phyloP scores from a whole-genome alignment of 768 basidiomycete species.

The Symmetrospora coprosmae region DNA sequence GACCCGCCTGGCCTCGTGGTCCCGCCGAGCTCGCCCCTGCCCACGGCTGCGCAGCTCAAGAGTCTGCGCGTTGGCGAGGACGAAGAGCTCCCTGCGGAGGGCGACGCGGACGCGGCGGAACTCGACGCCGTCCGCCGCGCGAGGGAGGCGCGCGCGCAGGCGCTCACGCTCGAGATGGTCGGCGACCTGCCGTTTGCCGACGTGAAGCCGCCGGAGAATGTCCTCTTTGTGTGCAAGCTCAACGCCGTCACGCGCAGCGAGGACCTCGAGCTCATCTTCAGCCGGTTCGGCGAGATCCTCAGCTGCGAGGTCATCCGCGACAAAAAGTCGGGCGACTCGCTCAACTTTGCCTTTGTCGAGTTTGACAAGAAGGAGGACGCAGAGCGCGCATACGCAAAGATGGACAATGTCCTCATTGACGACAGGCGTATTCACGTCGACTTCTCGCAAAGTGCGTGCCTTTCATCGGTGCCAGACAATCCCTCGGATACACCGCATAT shows the following conservation, averaged over 20 bases:
- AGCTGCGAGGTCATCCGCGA: conserved; percentile 96
- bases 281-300: conserved; percentile 84
- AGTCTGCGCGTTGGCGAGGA: conserved; percentile 86
- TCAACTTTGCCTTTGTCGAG: conserved; percentile 98
- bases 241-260: conserved; percentile 91
- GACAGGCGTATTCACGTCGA: conserved; percentile 98
- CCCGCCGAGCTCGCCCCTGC: conserved; percentile 61
- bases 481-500: conserved; percentile 8
- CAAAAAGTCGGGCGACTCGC: conserved; percentile 83
- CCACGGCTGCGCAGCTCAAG: conserved; percentile 53
- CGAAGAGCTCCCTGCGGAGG: conserved; percentile 47
- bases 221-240: conserved; percentile 95
- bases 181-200: conserved; percentile 97
- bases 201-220: conserved; percentile 93
- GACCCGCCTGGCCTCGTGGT: conserved; percentile 64
- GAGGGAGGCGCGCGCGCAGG: conserved; percentile 79
- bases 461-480: too few relatives aligned
- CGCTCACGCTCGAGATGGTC: conserved; percentile 96
- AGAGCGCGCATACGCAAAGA: conserved; percentile 98
- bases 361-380: conserved; percentile 87
- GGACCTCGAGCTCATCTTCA: conserved; percentile 93
- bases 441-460: conserved; percentile 50
- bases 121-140: conserved; percentile 65
- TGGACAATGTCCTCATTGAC: conserved; percentile 97
- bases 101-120: conserved; percentile 69